Percentiles rank a stretch among this genome's conserved stretches.
Evolutionary conservation across 1,139 yeast species (phyloP).

Genomic region (Debaryomyces robertsiae): DNA sequence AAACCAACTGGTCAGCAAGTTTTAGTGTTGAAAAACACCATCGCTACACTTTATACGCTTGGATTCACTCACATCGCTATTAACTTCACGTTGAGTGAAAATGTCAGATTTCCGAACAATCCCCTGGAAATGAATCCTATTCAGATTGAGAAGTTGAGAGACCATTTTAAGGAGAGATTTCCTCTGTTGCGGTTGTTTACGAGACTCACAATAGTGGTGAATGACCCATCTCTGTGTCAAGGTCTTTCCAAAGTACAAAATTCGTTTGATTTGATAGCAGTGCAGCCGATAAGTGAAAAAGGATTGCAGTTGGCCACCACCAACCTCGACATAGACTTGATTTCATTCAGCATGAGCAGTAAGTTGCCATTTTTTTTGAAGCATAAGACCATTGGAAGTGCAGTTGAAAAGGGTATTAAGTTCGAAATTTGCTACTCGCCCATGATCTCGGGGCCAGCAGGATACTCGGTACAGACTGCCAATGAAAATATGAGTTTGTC

Average conservation of each 20-base stretch:
- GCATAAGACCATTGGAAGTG: conserved; percentile 84
- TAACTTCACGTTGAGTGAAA: conserved; percentile 62
- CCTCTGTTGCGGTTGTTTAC: conserved; percentile 56
- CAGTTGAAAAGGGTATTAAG: conserved; percentile 77
- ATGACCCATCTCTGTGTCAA: conserved; percentile 78
- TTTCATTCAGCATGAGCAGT: conserved; percentile 67
- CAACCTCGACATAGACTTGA: conserved; percentile 74
- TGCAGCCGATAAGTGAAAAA: conserved; percentile 78
- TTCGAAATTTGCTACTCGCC: conserved; percentile 76
- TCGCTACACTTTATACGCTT: conserved; percentile 58
- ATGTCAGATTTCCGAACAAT: conserved; percentile 56
- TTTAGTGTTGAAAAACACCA: conserved; percentile 45
- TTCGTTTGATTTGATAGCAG: conserved; percentile 77
- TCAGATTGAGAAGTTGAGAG: conserved; percentile 26
- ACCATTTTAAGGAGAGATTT: conserved; percentile 36
- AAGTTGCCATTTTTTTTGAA: conserved; percentile 77
- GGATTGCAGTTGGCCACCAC: conserved; percentile 75
- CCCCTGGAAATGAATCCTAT: conserved; percentile 42
- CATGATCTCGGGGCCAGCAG: conserved; percentile 48
- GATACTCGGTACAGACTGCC: conserved; percentile 24
- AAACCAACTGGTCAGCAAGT: conserved; percentile 47
- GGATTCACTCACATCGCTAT: conserved; percentile 78
- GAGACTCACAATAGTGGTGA: conserved; percentile 72
- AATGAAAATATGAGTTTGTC: conserved; percentile 20
- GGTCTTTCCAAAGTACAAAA: conserved; percentile 62